Evolutionary conservation across 164 flowering plant genomes (phyloP), one percentile per base, ranked within the genome.

Genomic region (Macadamia integrifolia): DNA sequence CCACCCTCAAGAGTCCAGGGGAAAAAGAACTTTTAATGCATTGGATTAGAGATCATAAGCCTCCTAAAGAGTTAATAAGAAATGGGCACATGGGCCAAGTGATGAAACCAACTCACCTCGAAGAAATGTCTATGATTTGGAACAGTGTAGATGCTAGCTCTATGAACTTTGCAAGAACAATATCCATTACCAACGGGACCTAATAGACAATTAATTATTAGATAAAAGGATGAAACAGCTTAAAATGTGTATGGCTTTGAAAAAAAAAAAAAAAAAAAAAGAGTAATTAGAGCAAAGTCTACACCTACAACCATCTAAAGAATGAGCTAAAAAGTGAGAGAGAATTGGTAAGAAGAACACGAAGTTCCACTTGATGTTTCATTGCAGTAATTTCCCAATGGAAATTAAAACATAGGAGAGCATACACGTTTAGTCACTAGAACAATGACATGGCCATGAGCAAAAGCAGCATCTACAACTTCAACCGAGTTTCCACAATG

Each of bases 131-230:
- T 74, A 78, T 95, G 86, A 79, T 92, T 95, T 58, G 99, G 99
- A 58, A 95, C 93, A 14, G 96, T 89, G 79, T 82, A 95, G 66
- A 88, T 87, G 74, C 98, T 92, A 67, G 84, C 94, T 77, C 70
- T 83, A 70, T 92, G 90, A 95, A 79, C 81, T 91, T 89, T 7
- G 95, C 96, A 64, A 95, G 87, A 68, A 92, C 77, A 66, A 93
- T 61, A 73, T 89, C 97, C 97, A 91, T 86, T 18, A 85, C 85
- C 55, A 67, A 72, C 23, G 96, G 96, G 58, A 87, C 82, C 97
- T 95, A 71, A 59, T 43, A 49, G 61, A 53, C 68, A 74, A 60
- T 28, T 44, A 68, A 50, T 9, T 64, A 23, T 56, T 62, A 13
- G 17, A 28, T 29, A n/a, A 72, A 55, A 40, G n/a, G 42, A 14